Conservation (phyloP, 805 yeast genomes). For the Clavispora carvajalis region DNA sequence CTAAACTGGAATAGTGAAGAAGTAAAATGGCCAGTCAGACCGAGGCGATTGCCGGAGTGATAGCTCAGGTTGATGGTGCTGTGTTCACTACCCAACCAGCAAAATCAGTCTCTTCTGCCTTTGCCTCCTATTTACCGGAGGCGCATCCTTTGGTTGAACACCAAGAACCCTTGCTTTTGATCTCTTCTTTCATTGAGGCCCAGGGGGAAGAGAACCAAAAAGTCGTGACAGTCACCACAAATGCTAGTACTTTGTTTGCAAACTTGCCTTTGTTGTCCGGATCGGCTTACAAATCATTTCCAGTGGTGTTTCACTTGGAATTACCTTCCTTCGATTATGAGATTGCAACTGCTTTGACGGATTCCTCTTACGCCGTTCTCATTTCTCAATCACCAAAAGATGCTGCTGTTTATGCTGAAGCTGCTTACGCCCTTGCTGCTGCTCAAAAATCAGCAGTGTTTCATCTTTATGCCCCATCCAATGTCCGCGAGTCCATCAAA, state of each 20-base stretch:
- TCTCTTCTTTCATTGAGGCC: conserved; percentile 28
- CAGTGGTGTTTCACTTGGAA: conserved; percentile 59
- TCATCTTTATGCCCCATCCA: conserved; percentile 54
- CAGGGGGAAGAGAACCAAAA: conserved; percentile 7
- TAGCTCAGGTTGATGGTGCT: conserved; percentile 21
- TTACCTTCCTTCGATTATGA: conserved; percentile 61
- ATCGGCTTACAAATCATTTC: conserved; percentile 28
- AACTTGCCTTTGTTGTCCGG: conserved; percentile 55
- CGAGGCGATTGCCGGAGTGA: conserved; percentile 19
- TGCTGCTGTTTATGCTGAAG: conserved; percentile 47
- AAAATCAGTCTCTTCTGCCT: conserved; percentile 34
- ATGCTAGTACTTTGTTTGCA: conserved; percentile 49
- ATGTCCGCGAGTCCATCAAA: conserved; percentile 11
- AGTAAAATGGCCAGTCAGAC: conserved; percentile 4
- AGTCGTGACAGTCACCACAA: conserved; percentile 45
- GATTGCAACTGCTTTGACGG: conserved; percentile 66
- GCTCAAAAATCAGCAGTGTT: conserved; percentile 52
- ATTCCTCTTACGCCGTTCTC: conserved; percentile 56
- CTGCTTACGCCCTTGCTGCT: conserved; percentile 54
- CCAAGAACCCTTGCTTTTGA: conserved; percentile 50
- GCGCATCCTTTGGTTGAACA: conserved; percentile 31
- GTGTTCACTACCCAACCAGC: conserved; percentile 45
- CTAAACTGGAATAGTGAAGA: not conserved
- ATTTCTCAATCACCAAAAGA: conserved; percentile 61
- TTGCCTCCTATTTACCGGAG: conserved; percentile 20